phyloP scores from a whole-genome alignment of 2,329 filamentous ascomycete species.

The Aspergillus uvarum region DNA sequence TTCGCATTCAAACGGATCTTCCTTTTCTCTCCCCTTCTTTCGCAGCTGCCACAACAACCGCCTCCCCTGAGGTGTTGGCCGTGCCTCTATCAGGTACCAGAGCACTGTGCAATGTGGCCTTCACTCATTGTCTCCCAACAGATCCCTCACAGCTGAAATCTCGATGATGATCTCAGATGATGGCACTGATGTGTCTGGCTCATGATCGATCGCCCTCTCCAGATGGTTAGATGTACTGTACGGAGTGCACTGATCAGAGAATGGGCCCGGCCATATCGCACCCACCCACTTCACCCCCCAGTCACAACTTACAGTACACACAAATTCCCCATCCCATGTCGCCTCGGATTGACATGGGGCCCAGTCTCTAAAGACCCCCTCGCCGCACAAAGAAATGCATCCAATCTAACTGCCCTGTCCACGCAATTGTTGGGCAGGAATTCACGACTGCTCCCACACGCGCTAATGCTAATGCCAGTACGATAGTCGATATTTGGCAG shows the following conservation, averaged over 20 bases:
- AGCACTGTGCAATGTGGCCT: not conserved
- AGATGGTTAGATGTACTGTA: not conserved
- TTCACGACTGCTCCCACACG: constrained; percentile 15
- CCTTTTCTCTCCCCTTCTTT: not conserved
- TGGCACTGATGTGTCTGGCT: not conserved
- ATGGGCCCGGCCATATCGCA: too few species aligned
- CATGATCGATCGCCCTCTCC: constrained; percentile 1
- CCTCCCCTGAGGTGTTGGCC: not conserved
- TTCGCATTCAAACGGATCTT: not conserved
- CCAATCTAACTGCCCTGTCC: constrained; percentile 24
- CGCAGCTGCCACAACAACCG: not conserved
- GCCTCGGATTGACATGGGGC: constrained; percentile 17
- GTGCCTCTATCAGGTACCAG: not conserved
- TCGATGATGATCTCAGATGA: not conserved
- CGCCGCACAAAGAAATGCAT: constrained; percentile 22
- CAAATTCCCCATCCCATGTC: constrained; percentile 6
- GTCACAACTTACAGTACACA: too few species aligned
- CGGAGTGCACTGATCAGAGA: not conserved
- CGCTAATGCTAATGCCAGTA: constrained; percentile 3
- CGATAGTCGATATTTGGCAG: not conserved
- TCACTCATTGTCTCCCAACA: not conserved
- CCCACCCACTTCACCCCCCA: too few species aligned
- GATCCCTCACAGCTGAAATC: not conserved
- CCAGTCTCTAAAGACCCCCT: constrained; percentile 16
- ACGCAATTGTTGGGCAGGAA: constrained; percentile 31